Conservation (phyloP, 2,329 filamentous ascomycete genomes). For the Trichoderma sp. region DNA sequence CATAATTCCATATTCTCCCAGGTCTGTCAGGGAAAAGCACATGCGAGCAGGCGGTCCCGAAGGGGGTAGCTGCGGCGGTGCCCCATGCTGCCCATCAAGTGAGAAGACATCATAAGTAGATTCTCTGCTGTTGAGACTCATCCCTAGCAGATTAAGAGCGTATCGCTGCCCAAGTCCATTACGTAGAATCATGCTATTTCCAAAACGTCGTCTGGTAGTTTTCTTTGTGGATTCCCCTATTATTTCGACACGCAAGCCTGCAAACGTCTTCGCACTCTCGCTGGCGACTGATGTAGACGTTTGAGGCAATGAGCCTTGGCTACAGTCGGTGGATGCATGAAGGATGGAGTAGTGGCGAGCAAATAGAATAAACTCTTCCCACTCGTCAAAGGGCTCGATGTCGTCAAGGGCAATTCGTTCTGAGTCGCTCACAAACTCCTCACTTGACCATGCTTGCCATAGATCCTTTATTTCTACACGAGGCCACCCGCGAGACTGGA, state of each 20-base stretch:
- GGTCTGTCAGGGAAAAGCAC: constrained; percentile 72
- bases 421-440: constrained; percentile 58
- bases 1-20: constrained; percentile 58
- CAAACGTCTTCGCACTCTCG: neutral
- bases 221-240: constrained; percentile 19
- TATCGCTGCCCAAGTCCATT: constrained; percentile 42
- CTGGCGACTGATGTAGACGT: no score
- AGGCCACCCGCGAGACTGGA: constrained; percentile 66
- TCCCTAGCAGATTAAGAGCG: constrained; percentile 46
- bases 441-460: constrained; percentile 79
- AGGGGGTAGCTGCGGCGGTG: constrained; percentile 30
- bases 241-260: constrained; percentile 19
- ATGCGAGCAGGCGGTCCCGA: constrained; percentile 49
- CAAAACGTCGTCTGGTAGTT: constrained; percentile 55
- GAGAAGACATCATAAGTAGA: constrained; percentile 53
- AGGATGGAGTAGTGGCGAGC: constrained; percentile 81
- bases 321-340: constrained; percentile 46
- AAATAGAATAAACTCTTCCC: constrained; percentile 90
- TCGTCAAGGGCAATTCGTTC: constrained; percentile 63
- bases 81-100: constrained; percentile 20
- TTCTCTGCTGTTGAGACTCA: constrained; percentile 44
- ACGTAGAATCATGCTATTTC: constrained; percentile 47
- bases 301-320: neutral
- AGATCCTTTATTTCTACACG: constrained; percentile 63
- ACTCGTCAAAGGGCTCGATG: constrained; percentile 88